Evolutionary conservation across 2,329 filamentous ascomycete genomes (phyloP).

Genomic region (Pseudopyricularia javanii): DNA sequence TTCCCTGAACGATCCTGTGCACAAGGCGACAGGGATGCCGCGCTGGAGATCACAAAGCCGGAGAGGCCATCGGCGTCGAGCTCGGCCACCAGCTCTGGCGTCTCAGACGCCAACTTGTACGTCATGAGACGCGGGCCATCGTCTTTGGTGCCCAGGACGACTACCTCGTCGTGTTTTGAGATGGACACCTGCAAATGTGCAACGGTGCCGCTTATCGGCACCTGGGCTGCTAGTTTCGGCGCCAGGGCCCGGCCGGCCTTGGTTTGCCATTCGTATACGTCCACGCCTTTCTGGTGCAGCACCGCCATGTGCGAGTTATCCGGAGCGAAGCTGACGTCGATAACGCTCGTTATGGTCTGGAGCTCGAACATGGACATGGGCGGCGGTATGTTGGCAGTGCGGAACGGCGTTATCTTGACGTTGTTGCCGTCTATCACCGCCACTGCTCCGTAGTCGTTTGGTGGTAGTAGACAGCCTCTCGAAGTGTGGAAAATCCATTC

Average conservation of each 20-base stretch:
- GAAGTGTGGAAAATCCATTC: constrained; percentile 58
- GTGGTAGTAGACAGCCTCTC: constrained; percentile 57
- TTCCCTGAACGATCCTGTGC: constrained; percentile 33
- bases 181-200: constrained; percentile 11
- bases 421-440: constrained; percentile 72
- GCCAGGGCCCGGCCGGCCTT: constrained; percentile 37
- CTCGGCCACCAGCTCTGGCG: not conserved
- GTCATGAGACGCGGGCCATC: not conserved
- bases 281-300: constrained; percentile 53
- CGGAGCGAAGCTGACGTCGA: constrained; percentile 64
- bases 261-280: constrained; percentile 58
- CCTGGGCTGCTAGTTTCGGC: constrained; percentile 17
- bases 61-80: not conserved
- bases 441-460: constrained; percentile 66
- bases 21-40: constrained; percentile 12
- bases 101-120: not conserved
- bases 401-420: constrained; percentile 76
- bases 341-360: constrained; percentile 43
- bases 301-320: constrained; percentile 57
- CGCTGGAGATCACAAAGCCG: constrained; percentile 4
- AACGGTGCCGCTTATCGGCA: not conserved
- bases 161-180: constrained; percentile 3
- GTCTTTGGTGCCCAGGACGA: not conserved
- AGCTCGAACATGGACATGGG: constrained; percentile 83
- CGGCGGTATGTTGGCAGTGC: constrained; percentile 75